Conservation (phyloP, 192 early-diverging fungal genomes). For the Oehlia diaphana region DNA sequence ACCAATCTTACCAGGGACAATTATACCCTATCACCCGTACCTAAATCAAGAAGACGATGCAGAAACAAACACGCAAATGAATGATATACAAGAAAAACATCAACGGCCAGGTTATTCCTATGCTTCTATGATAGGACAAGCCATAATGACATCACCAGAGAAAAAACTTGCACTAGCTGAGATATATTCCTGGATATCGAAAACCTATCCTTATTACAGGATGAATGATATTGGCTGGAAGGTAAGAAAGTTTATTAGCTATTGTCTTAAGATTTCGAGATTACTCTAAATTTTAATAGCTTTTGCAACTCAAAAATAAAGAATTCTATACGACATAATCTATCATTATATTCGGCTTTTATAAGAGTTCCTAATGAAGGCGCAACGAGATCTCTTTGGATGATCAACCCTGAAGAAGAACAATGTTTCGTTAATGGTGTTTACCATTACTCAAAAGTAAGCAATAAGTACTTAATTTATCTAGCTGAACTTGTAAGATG, state of each 20-base stretch:
- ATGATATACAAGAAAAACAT: not conserved
- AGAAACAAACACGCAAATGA: not conserved
- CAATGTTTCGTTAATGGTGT: conserved; percentile 14
- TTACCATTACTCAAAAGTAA: not conserved
- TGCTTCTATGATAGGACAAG: conserved; percentile 17
- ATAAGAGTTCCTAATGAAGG: conserved; percentile 72
- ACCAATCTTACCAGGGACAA: not conserved
- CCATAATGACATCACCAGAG: not conserved
- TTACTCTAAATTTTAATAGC: not conserved
- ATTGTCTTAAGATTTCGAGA: not conserved
- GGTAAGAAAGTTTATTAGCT: not conserved
- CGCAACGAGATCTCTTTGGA: conserved; percentile 69
- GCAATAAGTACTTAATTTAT: not conserved
- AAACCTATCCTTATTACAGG: conserved; percentile 18
- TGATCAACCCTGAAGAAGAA: conserved; percentile 47
- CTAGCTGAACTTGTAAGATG: not conserved
- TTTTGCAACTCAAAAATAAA: conserved; percentile 30
- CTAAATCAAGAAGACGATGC: not conserved
- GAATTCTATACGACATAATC: conserved; percentile 90
- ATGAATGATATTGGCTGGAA: not conserved
- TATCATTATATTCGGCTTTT: conserved; percentile 83
- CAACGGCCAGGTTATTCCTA: conserved; percentile 14
- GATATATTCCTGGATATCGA: conserved; percentile 15
- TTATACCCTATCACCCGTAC: not conserved
- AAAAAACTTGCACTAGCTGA: conserved; percentile 8